Evolutionary conservation across 805 yeast genomes (phyloP), one percentile per base, ranked within the genome.

Genomic region (Cyberlindnera sargentensis): DNA sequence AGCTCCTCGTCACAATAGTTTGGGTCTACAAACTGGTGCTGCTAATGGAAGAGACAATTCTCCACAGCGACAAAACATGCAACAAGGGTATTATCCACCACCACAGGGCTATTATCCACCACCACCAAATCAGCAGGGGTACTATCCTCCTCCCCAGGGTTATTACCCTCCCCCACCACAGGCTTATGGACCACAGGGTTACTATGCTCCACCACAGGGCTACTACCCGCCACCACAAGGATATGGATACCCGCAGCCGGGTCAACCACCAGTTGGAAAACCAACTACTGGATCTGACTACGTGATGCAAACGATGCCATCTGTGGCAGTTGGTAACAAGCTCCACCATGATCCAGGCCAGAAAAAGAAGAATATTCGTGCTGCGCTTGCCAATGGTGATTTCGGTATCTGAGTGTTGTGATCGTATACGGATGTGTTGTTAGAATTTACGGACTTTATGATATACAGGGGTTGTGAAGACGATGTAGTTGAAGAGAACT

Each of bases 341-440:
- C 51, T 72, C 6, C 58, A 52, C 38, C 78, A 73, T 50, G 58
- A 55, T 27, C 51, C 57, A 9, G 56, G 58, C 39, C 60, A 64
- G 41, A 76, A 76, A 51, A 78, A 80, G 53, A 81, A 76, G 35
- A 69, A 72, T 42, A 67, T 84, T 37, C 71, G 88, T 52, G 73
- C 78, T 41, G 85, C 86, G 2, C 70, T 84, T 39, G 74, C 76
- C 54, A 78, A 75, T 44, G 84, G 84, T 29, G 72, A 72, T 43
- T 84, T 82, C 64, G 91, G 91, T 37, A 81, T 84, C 32, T 82
- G 26, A 28, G 11, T 27, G 10, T 26, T 20, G 28, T 36, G 31
- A 27, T 27, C 20, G 20, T 15, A 15, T 15, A 15, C 20, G 20
- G 20, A 15, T 15, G 20, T 15, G 20, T 15, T 15, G 20, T 28